phyloP scores from a whole-genome alignment of 805 yeast genomes.

The Barnettozyma vustinii region DNA sequence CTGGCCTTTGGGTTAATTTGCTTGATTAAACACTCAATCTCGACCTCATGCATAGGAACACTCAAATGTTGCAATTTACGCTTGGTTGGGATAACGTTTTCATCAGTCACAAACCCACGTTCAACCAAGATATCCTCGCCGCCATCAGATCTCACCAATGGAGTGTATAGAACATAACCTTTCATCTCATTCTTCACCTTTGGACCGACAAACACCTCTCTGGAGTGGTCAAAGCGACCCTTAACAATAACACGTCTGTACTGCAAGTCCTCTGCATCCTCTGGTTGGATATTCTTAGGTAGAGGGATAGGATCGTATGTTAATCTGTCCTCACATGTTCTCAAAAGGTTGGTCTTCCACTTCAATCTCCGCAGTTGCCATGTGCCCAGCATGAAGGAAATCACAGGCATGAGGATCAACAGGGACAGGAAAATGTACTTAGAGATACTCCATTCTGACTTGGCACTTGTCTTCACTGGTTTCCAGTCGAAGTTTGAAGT shows the following conservation, averaged over 20 bases:
- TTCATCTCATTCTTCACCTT: conserved; percentile 62
- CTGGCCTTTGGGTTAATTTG: conserved; percentile 57
- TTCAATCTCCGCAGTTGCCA: conserved; percentile 86
- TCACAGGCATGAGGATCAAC: conserved; percentile 71
- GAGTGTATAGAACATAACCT: conserved; percentile 80
- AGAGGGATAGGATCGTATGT: conserved; percentile 67
- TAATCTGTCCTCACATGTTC: conserved; percentile 76
- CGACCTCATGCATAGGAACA: conserved; percentile 56
- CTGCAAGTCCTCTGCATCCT: conserved; percentile 67
- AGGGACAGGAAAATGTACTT: conserved; percentile 31
- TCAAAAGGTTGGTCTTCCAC: conserved; percentile 85
- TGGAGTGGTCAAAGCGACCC: conserved; percentile 77
- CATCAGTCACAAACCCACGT: conserved; percentile 88
- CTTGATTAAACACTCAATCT: conserved; percentile 69
- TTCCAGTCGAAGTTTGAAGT: conserved; percentile 83
- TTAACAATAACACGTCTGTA: conserved; percentile 71
- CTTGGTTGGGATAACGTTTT: conserved; percentile 49
- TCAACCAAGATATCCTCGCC: conserved; percentile 77
- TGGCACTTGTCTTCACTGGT: conserved; percentile 51
- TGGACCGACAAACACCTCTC: conserved; percentile 92
- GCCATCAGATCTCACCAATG: conserved; percentile 68
- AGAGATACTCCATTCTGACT: conserved; percentile 27
- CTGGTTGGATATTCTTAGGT: conserved; percentile 62
- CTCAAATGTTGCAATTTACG: conserved; percentile 64
- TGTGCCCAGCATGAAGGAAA: conserved; percentile 80